These are phyloP conservation scores for Lecanosticta acicola DNA, from an alignment of 2,329 filamentous ascomycete genomes.

Conservation along the genomic window DNA sequence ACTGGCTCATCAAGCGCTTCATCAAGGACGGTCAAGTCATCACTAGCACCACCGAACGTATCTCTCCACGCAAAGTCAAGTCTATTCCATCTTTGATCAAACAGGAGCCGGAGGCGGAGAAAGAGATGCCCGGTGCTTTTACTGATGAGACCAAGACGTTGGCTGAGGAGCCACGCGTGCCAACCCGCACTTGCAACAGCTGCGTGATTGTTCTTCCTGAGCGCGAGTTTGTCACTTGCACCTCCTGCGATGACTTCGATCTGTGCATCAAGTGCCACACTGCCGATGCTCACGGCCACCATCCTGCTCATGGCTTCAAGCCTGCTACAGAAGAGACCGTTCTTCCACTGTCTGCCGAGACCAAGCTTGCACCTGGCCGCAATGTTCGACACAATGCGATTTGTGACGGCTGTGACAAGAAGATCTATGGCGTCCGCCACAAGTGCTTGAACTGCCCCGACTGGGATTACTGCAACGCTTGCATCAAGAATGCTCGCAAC, in stretches of 20 bases:
- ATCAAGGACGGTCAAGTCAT: constrained; percentile 72
- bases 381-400: constrained; percentile 79
- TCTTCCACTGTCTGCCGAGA: constrained; percentile 57
- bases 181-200: constrained; percentile 65
- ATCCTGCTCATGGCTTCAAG: constrained; percentile 77
- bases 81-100: constrained; percentile 20
- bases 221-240: constrained; percentile 77
- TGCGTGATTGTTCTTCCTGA: constrained; percentile 64
- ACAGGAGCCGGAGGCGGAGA: constrained; percentile 31
- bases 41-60: constrained; percentile 77
- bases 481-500: constrained; percentile 59
- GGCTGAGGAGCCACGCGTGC: constrained; percentile 22
- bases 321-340: constrained; percentile 59
- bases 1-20: constrained; percentile 92
- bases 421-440: constrained; percentile 82
- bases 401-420: constrained; percentile 89
- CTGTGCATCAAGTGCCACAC: constrained; percentile 79
- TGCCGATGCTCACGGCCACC: constrained; percentile 75
- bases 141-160: constrained; percentile 41
- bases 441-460: constrained; percentile 97
- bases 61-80: constrained; percentile 42
- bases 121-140: constrained; percentile 42
- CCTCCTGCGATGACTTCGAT: constrained; percentile 80
- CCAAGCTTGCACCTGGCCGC: constrained; percentile 71
- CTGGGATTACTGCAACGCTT: constrained; percentile 87